These are phyloP conservation scores for Ophiobolus disseminans DNA, from an alignment of 2,329 filamentous ascomycete species.

Conservation along the genomic window DNA sequence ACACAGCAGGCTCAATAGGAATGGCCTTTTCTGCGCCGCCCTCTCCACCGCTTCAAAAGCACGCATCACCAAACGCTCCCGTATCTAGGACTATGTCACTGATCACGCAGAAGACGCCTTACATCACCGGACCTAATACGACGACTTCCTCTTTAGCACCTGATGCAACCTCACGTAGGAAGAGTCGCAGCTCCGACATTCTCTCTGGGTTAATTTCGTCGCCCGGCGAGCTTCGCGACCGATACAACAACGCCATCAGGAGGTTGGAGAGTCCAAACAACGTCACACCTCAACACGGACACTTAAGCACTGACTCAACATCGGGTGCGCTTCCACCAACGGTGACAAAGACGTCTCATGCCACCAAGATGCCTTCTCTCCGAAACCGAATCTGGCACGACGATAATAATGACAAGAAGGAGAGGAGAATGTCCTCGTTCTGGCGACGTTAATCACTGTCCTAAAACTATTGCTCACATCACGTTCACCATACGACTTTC, in stretches of 20 bases:
- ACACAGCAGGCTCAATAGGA: conserved; percentile 14
- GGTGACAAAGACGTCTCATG: conserved; percentile 7
- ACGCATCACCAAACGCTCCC: not conserved
- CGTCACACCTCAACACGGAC: conserved; percentile 1
- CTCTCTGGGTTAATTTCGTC: conserved; percentile 3
- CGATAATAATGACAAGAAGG: conserved; percentile 16
- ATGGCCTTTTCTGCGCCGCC: conserved; percentile 21
- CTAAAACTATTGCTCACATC: not conserved
- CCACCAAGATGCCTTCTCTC: conserved; percentile 14
- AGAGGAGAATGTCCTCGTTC: conserved; percentile 16
- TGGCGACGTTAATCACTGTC: conserved; percentile 12
- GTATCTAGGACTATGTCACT: conserved; percentile 4
- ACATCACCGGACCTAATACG: conserved; percentile 1
- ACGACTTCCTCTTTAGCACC: not conserved
- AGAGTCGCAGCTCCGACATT: conserved; percentile 2
- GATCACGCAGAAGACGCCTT: conserved; percentile 4
- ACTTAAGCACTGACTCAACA: not conserved
- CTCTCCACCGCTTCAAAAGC: conserved; percentile 10
- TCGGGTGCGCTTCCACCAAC: conserved; percentile 7
- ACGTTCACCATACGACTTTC: not conserved
- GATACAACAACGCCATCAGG: conserved; percentile 17
- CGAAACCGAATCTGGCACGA: conserved; percentile 9
- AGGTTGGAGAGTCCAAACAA: conserved; percentile 8
- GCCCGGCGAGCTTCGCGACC: conserved; percentile 18
- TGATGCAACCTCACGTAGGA: not conserved